Evolutionary conservation across 2,329 filamentous ascomycete species (phyloP).

Genomic region (Alternaria alternata): DNA sequence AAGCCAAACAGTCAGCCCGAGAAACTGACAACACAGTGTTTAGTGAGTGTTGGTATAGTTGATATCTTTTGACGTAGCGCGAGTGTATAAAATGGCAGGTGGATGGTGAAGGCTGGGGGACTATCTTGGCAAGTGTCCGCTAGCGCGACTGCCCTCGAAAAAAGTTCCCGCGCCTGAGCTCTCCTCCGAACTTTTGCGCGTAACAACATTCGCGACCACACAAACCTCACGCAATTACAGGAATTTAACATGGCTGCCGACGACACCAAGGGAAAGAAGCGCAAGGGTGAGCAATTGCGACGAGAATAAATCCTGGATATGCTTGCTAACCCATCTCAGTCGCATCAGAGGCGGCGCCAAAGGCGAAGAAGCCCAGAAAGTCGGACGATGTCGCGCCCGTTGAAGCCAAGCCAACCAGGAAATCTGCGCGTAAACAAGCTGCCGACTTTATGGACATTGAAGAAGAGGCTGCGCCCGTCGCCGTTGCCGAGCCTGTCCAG

Average conservation of each 20-base stretch:
- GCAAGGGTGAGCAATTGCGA: slow-evolving; percentile 56
- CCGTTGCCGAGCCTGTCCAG: slow-evolving; percentile 22
- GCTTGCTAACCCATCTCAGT: slow-evolving; percentile 33
- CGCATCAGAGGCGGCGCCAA: slow-evolving; percentile 45
- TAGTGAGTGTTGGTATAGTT: background rate
- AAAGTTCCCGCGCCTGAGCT: slow-evolving; percentile 42
- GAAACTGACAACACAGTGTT: background rate
- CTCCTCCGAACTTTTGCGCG: slow-evolving; percentile 42
- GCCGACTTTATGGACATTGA: slow-evolving; percentile 46
- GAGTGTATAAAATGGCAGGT: background rate
- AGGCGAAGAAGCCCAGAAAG: slow-evolving; percentile 52
- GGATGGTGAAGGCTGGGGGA: slow-evolving; percentile 5
- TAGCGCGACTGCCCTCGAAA: slow-evolving; percentile 38
- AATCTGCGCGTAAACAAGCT: slow-evolving; percentile 47
- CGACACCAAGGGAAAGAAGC: slow-evolving; percentile 62
- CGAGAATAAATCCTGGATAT: slow-evolving; percentile 5
- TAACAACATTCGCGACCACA: slow-evolving; percentile 18
- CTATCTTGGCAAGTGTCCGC: slow-evolving; percentile 27
- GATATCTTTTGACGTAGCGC: background rate
- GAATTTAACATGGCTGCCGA: slow-evolving; percentile 61
- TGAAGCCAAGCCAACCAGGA: slow-evolving; percentile 32
- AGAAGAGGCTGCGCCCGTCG: slow-evolving; percentile 30
- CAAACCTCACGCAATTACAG: slow-evolving; percentile 20
- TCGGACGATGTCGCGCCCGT: slow-evolving; percentile 38
- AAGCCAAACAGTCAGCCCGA: background rate